phyloP scores from a whole-genome alignment of 1,284 basidiomycete genomes.

The Irpex sp. region DNA sequence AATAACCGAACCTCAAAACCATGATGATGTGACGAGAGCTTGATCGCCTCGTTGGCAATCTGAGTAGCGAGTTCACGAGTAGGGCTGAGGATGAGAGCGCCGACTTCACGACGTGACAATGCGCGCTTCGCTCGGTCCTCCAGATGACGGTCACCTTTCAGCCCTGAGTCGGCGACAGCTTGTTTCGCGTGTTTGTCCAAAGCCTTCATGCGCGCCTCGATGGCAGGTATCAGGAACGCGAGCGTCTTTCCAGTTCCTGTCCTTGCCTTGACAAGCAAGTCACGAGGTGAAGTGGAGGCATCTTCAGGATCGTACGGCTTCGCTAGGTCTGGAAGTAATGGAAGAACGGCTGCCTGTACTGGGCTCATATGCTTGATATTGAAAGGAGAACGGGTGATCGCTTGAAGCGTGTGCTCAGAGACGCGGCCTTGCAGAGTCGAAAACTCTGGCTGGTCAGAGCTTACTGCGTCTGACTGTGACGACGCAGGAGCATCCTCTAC shows the following conservation, averaged over 20 bases:
- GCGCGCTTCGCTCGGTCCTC: conserved; percentile 30
- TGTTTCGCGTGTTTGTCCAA: conserved; percentile 40
- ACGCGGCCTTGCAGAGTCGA: conserved; percentile 39
- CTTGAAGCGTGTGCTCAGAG: conserved; percentile 49
- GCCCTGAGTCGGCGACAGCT: conserved; percentile 38
- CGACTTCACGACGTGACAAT: conserved; percentile 51
- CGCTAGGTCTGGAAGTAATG: conserved; percentile 56
- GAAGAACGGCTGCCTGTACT: conserved; percentile 84
- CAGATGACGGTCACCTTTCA: conserved; percentile 29
- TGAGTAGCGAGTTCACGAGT: conserved; percentile 94
- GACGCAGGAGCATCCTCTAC: neutral
- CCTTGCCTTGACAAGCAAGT: conserved; percentile 82
- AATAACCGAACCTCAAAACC: conserved; percentile 75
- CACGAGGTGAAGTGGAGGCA: conserved; percentile 36
- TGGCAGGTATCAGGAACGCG: conserved; percentile 86
- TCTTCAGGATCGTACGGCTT: conserved; percentile 38
- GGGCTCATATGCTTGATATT: conserved; percentile 74
- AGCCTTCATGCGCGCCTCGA: conserved; percentile 68
- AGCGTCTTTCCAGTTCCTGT: conserved; percentile 94
- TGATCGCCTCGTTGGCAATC: conserved; percentile 84
- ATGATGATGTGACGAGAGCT: conserved; percentile 62
- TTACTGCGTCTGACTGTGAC: neutral
- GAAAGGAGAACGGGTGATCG: conserved; percentile 70
- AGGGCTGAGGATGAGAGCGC: conserved; percentile 86
- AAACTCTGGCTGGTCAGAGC: conserved; percentile 32